Percentiles rank a stretch among this genome's conserved stretches.
Evolutionary conservation across 2,329 filamentous ascomycete species (phyloP).

Genomic region (Myrmaecium sp.): DNA sequence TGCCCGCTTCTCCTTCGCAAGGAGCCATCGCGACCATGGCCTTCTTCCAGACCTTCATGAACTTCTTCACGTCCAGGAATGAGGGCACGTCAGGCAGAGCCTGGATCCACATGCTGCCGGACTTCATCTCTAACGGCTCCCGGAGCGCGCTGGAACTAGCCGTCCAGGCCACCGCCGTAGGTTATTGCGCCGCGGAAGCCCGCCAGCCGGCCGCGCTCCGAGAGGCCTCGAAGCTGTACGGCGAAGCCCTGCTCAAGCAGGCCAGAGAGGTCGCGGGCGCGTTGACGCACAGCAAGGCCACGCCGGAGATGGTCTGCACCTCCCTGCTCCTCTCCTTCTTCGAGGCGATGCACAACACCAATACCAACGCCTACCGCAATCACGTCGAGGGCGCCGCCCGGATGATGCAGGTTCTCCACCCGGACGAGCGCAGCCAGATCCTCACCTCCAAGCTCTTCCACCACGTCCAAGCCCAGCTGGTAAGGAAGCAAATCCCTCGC

Average conservation of each 20-base stretch:
- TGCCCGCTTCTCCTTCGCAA: conserved; percentile 7
- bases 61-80: conserved; percentile 12
- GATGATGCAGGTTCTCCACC: conserved; percentile 12
- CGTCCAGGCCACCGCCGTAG: conserved; percentile 12
- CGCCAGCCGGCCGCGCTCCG: conserved; percentile 8
- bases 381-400: conserved; percentile 15
- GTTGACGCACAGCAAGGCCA: conserved; percentile 7
- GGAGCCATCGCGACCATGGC: conserved; percentile 8
- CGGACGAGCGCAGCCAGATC: conserved; percentile 11
- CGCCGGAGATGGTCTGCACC: conserved; percentile 16
- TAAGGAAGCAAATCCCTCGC: too few relatives aligned
- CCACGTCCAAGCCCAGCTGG: conserved; percentile 12
- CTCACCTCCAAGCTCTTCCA: conserved; percentile 16
- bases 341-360: conserved; percentile 16
- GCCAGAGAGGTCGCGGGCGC: conserved; percentile 5
- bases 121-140: conserved; percentile 10
- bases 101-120: conserved; percentile 15
- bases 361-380: conserved; percentile 11
- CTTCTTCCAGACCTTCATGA: conserved; percentile 14
- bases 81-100: too few relatives aligned
- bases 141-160: conserved; percentile 12
- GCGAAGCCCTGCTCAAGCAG: conserved; percentile 12
- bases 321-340: conserved; percentile 15
- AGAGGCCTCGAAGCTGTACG: conserved; percentile 12
- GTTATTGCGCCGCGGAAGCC: conserved; percentile 12